Evolutionary conservation across 2,329 filamentous ascomycete species (phyloP), one percentile per base, ranked within the genome.

Genomic region (Penicillium brevicompactum): DNA sequence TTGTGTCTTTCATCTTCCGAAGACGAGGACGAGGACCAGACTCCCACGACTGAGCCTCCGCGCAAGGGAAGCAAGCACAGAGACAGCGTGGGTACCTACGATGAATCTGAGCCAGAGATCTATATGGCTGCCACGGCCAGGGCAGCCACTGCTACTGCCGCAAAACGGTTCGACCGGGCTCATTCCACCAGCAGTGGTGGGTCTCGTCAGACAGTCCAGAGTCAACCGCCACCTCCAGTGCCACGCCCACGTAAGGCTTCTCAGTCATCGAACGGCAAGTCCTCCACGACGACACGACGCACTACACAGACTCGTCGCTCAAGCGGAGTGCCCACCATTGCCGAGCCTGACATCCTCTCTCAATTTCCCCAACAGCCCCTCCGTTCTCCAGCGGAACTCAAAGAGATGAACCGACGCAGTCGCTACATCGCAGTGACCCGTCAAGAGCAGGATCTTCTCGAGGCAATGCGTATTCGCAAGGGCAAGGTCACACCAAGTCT

Each of bases 361-460:
- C 60, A 64, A 10, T 64, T 67, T 44, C 62, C 64, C 11, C 51
- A 65, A 55, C 64, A 67, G 43, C 61, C 49, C 31, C 49, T 53
- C 31, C 59, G 54, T 41, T 56, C 53, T 9, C 65, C 69, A 2
- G 65, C 63, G 30, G 67, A 64, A 45, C 49, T 55, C 41, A 61
- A 66, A 44, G 65, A 72, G 52, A 60, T 63, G 14, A 71, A 75
- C 55, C 67, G 75, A 48, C 71, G 77, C 57, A 79, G 77, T 56
- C 74, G 76, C 41, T 67, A 82, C 18, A 82, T 83, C 69, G 76
- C 79, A 13, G 80, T 83, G 24, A 83, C 81, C 0, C 71, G 78
- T 51, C 80, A 82, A 63, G 81, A 83, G 66, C 78, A 82, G 57
- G 72, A 76, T 40, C 70, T 83, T 1, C 67, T 83, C 3, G 79